Percentiles rank a stretch among this genome's conserved stretches.
Evolutionary conservation across 495 filamentous ascomycete species (phyloP).

Genomic region (Aspergillus coremiiformis): DNA sequence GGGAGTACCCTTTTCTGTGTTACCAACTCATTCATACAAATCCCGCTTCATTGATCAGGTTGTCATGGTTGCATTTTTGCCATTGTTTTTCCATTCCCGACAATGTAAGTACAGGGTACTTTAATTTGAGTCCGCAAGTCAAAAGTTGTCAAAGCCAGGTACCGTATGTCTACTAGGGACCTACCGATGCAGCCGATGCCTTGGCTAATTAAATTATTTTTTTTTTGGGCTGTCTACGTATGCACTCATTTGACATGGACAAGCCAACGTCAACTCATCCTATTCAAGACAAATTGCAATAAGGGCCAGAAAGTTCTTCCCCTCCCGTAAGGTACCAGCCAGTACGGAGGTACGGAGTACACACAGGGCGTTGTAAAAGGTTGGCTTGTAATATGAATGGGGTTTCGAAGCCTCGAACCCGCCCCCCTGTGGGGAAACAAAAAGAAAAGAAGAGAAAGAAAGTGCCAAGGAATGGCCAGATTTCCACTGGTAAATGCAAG

Average conservation of each 20-base stretch:
- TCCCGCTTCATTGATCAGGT: neutral
- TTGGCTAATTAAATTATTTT: neutral
- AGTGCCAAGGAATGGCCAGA: no score
- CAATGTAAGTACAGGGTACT: no score
- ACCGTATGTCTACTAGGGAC: no score
- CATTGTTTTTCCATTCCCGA: no score
- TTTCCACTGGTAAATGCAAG: no score
- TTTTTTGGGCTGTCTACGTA: neutral
- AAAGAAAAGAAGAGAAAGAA: neutral
- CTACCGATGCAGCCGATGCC: neutral
- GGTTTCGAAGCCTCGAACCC: neutral
- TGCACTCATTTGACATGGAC: neutral
- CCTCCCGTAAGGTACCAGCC: neutral
- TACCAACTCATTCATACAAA: neutral
- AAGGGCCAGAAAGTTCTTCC: neutral
- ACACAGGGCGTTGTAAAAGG: neutral
- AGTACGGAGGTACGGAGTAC: no score
- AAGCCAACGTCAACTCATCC: neutral
- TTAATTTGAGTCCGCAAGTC: no score
- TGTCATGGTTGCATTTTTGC: neutral
- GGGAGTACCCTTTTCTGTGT: no score
- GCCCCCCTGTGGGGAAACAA: neutral
- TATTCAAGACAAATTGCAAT: neutral
- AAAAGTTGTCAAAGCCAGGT: no score
- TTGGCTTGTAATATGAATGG: neutral